phyloP scores from a whole-genome alignment of 2,329 filamentous ascomycete species.

The Cercospora canescens region DNA sequence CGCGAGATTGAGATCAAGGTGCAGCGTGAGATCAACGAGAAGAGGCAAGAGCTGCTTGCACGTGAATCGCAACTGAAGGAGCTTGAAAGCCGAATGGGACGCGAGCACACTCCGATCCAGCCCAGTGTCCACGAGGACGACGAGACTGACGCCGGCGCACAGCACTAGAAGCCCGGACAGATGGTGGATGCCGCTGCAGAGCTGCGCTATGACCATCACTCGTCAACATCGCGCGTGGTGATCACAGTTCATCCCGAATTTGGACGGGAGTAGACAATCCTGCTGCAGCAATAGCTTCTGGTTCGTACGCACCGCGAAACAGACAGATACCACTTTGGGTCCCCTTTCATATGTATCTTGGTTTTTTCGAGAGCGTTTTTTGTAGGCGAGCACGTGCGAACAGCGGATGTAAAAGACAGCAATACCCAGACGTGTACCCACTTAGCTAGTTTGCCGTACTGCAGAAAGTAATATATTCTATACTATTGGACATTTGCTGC shows the following conservation, averaged over 20 bases:
- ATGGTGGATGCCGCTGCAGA: not conserved
- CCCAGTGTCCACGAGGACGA: constrained; percentile 24
- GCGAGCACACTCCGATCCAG: constrained; percentile 44
- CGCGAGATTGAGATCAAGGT: constrained; percentile 99
- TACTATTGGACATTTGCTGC: not conserved
- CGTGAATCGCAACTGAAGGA: constrained; percentile 98
- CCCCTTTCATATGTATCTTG: constrained; percentile 21
- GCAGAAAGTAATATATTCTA: constrained; percentile 23
- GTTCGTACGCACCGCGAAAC: constrained; percentile 1
- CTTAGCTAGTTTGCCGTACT: constrained; percentile 21
- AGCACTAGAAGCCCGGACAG: constrained; percentile 18
- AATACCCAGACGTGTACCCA: constrained; percentile 27
- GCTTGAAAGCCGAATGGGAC: constrained; percentile 96
- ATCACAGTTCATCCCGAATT: not conserved
- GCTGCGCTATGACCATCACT: not conserved
- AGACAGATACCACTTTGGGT: constrained; percentile 2
- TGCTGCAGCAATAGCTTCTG: constrained; percentile 8
- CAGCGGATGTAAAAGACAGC: constrained; percentile 23
- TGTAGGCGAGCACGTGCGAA: constrained; percentile 7
- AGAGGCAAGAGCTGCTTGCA: constrained; percentile 95
- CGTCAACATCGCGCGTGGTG: not conserved
- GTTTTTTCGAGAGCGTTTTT: constrained; percentile 16
- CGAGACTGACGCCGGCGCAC: constrained; percentile 27
- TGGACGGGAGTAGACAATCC: constrained; percentile 4
- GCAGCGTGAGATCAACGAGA: constrained; percentile 99